These are phyloP conservation scores for Tolypocladium ovalisporum DNA, from an alignment of 2,329 filamentous ascomycete species.

Conservation along the genomic window DNA sequence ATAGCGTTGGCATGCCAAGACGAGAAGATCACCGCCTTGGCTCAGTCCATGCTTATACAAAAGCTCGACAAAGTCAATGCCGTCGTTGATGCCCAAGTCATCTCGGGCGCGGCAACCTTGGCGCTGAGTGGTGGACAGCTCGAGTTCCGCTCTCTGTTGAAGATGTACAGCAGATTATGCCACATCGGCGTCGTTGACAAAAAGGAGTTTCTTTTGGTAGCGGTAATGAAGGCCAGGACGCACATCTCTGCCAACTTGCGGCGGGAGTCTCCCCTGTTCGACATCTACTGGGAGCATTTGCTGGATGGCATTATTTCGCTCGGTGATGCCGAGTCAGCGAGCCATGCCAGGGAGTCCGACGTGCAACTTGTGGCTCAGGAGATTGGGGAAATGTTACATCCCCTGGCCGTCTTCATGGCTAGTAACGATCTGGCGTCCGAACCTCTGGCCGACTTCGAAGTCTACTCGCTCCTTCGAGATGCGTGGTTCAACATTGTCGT, in stretches of 20 bases:
- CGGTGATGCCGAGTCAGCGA: slow-evolving; percentile 69
- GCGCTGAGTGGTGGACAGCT: slow-evolving; percentile 66
- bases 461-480: slow-evolving; percentile 67
- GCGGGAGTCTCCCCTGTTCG: slow-evolving; percentile 63
- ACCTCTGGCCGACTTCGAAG: slow-evolving; percentile 51
- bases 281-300: slow-evolving; percentile 73
- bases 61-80: slow-evolving; percentile 80
- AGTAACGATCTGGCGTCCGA: slow-evolving; percentile 44
- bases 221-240: slow-evolving; percentile 68
- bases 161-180: slow-evolving; percentile 67
- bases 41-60: slow-evolving; percentile 92
- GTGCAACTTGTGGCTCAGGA: slow-evolving; percentile 74
- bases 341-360: slow-evolving; percentile 65
- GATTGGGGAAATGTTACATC: slow-evolving; percentile 77
- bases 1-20: slow-evolving; percentile 75
- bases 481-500: slow-evolving; percentile 98
- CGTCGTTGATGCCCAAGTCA: slow-evolving; percentile 73
- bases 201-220: slow-evolving; percentile 55
- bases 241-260: slow-evolving; percentile 62
- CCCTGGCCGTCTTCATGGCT: slow-evolving; percentile 77
- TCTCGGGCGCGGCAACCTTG: slow-evolving; percentile 69
- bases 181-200: slow-evolving; percentile 62
- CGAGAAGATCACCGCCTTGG: slow-evolving; percentile 84
- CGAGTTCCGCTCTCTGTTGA: slow-evolving; percentile 79
- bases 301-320: slow-evolving; percentile 83